Evolutionary conservation across 75 land plant genomes (phyloP), one percentile per base, ranked within the genome.

Genomic region (Sequoiadendron giganteum): DNA sequence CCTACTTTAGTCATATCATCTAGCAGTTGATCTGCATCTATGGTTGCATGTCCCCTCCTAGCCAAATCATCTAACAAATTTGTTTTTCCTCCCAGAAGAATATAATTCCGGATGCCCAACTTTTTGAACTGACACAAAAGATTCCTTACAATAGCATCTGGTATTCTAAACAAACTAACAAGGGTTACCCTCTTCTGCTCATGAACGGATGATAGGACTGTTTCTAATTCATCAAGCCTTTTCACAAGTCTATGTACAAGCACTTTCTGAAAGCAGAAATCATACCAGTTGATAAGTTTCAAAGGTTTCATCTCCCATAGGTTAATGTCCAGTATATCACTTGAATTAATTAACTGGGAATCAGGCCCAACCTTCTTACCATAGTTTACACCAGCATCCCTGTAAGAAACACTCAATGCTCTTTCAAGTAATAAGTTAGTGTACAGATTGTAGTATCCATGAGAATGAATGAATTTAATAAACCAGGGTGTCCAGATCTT

Each of bases 401-500:
- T 90, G 89, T 98, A 94, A 34, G 99, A 97, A 81, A 95, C 90
- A 87, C 97, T 95, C 84, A 98, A 92, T 19, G 99, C 96, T 65
- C 95, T 90, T 87, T 97, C 97, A 83, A 87, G 88, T 52, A 77
- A 28, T 70, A 98, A 94, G 87, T 97, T 94, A 16, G 99, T 97
- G 83, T 98, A 98, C 48, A 98, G 87, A 87, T 98, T 98, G 90
- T 88, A 98, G 88, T 98, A 98, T 6, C 99, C 95, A 84, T 90
- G 93, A 58, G 93, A 86, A 84, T 98, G 94, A 14, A 93, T 93
- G 85, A 98, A 98, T 70, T 95, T 98, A 45, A 98, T 95, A 86
- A 98, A 98, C 99, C 99, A 98, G 25, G 99, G 99, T 52, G 99
- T 98, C 99, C 99, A 98, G 32, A 98, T 98, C 88, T 88, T 95